Evolutionary conservation across 1,139 yeast species (phyloP).

Genomic region (Yamadazyma dendronema): DNA sequence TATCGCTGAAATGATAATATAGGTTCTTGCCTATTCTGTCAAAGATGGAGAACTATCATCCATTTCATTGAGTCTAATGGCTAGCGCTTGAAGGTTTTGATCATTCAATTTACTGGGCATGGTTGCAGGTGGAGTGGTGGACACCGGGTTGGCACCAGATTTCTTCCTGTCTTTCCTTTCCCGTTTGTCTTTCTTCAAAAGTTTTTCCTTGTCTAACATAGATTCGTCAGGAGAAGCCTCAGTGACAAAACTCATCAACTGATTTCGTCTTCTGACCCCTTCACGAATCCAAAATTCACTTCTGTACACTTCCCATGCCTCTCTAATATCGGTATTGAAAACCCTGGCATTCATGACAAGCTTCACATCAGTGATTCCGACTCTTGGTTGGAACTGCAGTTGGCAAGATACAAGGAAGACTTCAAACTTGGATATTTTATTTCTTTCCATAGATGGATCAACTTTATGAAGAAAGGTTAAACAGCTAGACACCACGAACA

Average conservation of each 20-base stretch:
- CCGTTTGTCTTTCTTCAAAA: constrained; percentile 34
- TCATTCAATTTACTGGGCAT: constrained; percentile 22
- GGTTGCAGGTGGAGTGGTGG: not conserved
- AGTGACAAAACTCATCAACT: constrained; percentile 35
- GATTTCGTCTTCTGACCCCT: constrained; percentile 63
- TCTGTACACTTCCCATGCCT: constrained; percentile 93
- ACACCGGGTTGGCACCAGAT: constrained; percentile 12
- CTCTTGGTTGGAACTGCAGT: constrained; percentile 47
- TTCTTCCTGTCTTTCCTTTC: constrained; percentile 39
- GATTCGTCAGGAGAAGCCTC: constrained; percentile 14
- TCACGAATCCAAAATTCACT: constrained; percentile 93
- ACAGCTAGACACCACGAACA: constrained; percentile 30
- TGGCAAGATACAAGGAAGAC: constrained; percentile 43
- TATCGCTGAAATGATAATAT: not conserved
- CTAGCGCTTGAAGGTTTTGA: constrained; percentile 25
- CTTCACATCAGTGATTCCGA: constrained; percentile 56
- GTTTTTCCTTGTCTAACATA: constrained; percentile 22
- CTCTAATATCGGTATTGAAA: constrained; percentile 79
- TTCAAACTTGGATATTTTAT: constrained; percentile 37
- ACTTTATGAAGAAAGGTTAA: constrained; percentile 31
- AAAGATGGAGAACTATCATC: constrained; percentile 9
- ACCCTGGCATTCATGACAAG: constrained; percentile 77
- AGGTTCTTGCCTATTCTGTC: constrained; percentile 1
- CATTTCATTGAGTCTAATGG: constrained; percentile 11
- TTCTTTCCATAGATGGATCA: constrained; percentile 33